Evolutionary conservation across 106 monocot species (phyloP).

Genomic region (Platanthera guangdongensis): DNA sequence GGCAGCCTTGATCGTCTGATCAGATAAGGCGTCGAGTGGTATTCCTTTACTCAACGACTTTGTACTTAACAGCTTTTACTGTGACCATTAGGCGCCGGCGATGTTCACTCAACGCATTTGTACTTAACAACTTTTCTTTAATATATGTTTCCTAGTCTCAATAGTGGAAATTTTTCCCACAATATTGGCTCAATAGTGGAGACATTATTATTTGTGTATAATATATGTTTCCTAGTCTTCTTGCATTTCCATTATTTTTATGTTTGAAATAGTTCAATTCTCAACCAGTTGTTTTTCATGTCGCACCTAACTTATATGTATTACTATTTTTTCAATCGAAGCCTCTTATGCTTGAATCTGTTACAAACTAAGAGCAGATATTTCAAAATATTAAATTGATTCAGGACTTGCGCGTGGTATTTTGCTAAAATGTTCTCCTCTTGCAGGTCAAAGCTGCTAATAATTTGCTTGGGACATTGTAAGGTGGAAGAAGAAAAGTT

Average conservation of each 20-base stretch:
- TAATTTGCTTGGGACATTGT: too few species aligned
- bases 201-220: background rate
- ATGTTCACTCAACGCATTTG: too few species aligned
- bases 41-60: too few species aligned
- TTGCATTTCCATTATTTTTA: background rate
- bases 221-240: background rate
- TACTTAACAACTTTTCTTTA: too few species aligned
- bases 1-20: too few species aligned
- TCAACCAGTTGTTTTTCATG: background rate
- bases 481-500: too few species aligned
- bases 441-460: background rate
- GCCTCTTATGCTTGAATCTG: conserved; percentile 85
- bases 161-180: background rate
- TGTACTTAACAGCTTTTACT: too few species aligned
- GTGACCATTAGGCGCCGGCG: too few species aligned
- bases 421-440: background rate
- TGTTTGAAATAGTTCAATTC: background rate
- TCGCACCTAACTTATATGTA: background rate
- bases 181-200: background rate
- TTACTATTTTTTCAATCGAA: conserved; percentile 61
- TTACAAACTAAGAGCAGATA: conserved; percentile 92
- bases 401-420: conserved; percentile 8
- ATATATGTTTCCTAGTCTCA: too few species aligned
- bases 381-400: background rate
- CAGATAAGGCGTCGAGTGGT: too few species aligned